Evolutionary conservation across 208 protist genomes (phyloP).

Genomic region (Tritrichomonas foetus): DNA sequence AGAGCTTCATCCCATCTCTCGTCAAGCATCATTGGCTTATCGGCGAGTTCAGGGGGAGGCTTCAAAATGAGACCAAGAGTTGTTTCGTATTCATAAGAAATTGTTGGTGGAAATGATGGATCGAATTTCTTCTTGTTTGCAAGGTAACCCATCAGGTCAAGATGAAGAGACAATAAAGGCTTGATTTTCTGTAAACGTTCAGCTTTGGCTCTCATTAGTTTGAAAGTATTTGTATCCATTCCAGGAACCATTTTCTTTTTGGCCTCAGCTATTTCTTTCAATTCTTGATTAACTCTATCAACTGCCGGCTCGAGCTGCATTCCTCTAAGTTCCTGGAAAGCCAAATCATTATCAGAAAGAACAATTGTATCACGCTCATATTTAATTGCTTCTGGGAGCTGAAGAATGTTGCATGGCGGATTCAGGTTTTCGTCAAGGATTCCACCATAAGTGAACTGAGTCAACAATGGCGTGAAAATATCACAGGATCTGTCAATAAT

Average conservation of each 20-base stretch:
- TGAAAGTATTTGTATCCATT: neutral
- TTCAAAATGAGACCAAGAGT: neutral
- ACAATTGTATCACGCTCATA: neutral
- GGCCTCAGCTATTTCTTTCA: neutral
- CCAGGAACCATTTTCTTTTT: neutral
- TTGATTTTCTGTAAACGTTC: neutral
- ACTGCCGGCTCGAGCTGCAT: neutral
- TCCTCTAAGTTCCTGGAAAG: neutral
- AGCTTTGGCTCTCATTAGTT: neutral
- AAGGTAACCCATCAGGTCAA: constrained; percentile 1
- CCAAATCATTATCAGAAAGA: neutral
- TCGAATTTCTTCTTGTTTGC: neutral
- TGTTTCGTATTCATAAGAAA: neutral
- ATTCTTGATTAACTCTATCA: neutral
- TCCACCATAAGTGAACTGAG: neutral
- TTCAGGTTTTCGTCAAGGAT: neutral
- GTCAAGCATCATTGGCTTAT: neutral
- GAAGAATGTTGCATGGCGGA: neutral
- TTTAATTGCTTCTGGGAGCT: neutral
- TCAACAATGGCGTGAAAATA: neutral
- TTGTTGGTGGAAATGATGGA: neutral
- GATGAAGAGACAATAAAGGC: neutral
- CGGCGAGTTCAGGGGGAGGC: neutral
- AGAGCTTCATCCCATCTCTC: neutral
- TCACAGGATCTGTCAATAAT: neutral